Evolutionary conservation across 495 filamentous ascomycete species (phyloP).

Genomic region (Penicilliopsis zonata): DNA sequence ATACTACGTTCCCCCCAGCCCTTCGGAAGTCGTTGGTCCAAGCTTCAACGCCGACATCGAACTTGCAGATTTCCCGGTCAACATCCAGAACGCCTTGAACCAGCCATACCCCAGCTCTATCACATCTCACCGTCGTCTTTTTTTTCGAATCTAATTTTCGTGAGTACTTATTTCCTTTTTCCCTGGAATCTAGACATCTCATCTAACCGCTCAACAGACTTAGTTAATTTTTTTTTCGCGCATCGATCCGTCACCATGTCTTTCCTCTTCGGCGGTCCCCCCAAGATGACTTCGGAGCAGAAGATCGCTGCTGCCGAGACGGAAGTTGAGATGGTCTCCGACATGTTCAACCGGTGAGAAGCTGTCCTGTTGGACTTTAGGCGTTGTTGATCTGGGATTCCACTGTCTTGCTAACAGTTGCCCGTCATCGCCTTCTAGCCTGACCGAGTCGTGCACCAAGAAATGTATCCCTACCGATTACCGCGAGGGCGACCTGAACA

Average conservation of each 20-base stretch:
- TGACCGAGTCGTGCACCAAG: constrained; percentile 75
- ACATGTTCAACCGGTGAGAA: constrained; percentile 87
- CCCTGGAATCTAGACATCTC: too few relatives aligned
- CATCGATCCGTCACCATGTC: constrained; percentile 56
- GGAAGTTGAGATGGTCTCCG: constrained; percentile 83
- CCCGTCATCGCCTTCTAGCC: constrained; percentile 35
- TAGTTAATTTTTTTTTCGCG: not conserved
- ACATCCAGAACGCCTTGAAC: too few relatives aligned
- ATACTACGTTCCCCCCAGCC: too few relatives aligned
- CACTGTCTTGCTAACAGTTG: not conserved
- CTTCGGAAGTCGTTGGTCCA: too few relatives aligned
- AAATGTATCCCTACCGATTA: constrained; percentile 90
- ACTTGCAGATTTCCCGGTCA: too few relatives aligned
- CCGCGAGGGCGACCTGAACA: constrained; percentile 91
- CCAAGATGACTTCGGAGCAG: constrained; percentile 84
- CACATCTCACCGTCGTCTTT: too few relatives aligned
- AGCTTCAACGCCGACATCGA: too few relatives aligned
- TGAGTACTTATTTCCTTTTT: too few relatives aligned
- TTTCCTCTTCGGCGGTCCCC: constrained; percentile 77
- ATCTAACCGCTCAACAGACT: not conserved
- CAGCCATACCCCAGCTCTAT: too few relatives aligned
- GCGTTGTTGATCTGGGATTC: too few relatives aligned
- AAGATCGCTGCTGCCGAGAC: constrained; percentile 92
- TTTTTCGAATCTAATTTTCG: too few relatives aligned
- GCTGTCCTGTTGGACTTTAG: too few relatives aligned